A percentile compares a stretch with the other conserved stretches of the same genome.
These are phyloP conservation scores for Maudiozyma bulderi DNA, from an alignment of 805 yeast genomes.

Conservation along the genomic window DNA sequence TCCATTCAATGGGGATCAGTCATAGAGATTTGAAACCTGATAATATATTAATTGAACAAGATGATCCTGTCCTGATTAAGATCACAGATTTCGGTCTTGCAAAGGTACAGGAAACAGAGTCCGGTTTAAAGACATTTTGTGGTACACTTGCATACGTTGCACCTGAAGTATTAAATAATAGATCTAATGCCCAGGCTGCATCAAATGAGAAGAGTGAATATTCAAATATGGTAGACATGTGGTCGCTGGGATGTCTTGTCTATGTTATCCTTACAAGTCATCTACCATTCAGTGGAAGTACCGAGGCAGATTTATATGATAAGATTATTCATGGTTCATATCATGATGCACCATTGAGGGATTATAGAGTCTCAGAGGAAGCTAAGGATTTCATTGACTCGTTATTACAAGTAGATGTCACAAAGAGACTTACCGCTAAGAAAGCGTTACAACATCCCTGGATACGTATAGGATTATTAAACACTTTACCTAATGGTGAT, in stretches of 20 bases:
- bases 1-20: constrained; percentile 84
- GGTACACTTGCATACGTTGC: constrained; percentile 97
- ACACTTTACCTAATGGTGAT: no score
- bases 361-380: constrained; percentile 51
- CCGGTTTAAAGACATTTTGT: constrained; percentile 91
- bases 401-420: constrained; percentile 70
- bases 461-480: constrained; percentile 35
- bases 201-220: constrained; percentile 35
- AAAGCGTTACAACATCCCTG: constrained; percentile 76
- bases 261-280: constrained; percentile 89
- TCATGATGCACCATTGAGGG: constrained; percentile 64
- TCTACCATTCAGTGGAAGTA: constrained; percentile 87
- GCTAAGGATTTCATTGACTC: constrained; percentile 66
- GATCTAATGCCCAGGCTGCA: constrained; percentile 12
- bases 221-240: constrained; percentile 86
- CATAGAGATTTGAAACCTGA: constrained; percentile 97
- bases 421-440: constrained; percentile 59
- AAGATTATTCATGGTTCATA: constrained; percentile 71
- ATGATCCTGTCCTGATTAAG: constrained; percentile 85
- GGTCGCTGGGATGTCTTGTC: constrained; percentile 93
- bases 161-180: constrained; percentile 68
- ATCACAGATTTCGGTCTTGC: constrained; percentile 96
- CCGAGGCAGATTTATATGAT: constrained; percentile 75
- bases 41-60: constrained; percentile 80
- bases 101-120: constrained; percentile 72